Conservation (phyloP, 2,329 filamentous ascomycete genomes). For the Trichoderma citrinoviride region DNA sequence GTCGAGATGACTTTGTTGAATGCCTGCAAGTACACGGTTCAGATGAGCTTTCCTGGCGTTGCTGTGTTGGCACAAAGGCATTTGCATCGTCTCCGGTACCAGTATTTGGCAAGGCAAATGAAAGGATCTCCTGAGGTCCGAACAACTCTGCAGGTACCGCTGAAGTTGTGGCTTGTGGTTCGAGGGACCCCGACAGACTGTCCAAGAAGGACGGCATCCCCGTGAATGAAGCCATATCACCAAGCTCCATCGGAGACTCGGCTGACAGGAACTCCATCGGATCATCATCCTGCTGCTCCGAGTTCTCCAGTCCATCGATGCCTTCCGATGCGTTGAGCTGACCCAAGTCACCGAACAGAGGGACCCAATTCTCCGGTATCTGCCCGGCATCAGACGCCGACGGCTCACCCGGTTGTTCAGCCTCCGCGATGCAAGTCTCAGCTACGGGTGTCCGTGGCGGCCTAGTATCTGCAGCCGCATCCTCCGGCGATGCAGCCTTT, state of each 20-base stretch:
- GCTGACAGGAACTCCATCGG: conserved; percentile 1
- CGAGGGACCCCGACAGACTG: background rate
- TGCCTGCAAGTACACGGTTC: background rate
- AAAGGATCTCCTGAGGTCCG: background rate
- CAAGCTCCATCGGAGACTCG: conserved; percentile 9
- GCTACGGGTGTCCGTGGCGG: background rate
- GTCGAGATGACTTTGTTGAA: background rate
- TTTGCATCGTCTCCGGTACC: background rate
- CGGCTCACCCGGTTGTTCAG: background rate
- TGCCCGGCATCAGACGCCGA: background rate
- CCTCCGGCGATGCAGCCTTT: background rate
- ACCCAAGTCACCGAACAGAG: background rate
- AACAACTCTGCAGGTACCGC: background rate
- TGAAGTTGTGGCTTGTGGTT: background rate
- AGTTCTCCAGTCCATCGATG: background rate
- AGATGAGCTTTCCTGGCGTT: background rate
- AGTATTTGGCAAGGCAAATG: background rate
- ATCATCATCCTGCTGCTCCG: background rate
- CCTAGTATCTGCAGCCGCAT: background rate
- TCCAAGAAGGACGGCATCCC: background rate
- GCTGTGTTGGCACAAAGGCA: background rate
- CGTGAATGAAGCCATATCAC: background rate
- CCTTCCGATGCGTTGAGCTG: background rate
- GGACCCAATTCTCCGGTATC: background rate
- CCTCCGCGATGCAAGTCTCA: background rate